These are phyloP conservation scores for Pseudonitzschia multiseries DNA, from an alignment of 108 stramenopile species.

Conservation along the genomic window DNA sequence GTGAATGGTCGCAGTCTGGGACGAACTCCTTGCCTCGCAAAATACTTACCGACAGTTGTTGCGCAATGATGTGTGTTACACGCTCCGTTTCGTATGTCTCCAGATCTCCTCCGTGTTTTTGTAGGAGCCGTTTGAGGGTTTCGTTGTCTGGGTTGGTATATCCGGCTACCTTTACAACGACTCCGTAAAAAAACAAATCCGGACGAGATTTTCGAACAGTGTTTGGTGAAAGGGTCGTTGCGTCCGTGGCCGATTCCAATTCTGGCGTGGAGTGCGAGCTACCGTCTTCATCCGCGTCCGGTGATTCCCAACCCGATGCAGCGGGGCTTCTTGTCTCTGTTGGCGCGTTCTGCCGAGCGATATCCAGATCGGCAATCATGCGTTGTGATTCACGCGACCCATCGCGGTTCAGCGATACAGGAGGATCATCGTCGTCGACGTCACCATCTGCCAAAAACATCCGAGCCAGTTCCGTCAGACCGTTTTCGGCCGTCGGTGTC, in stretches of 20 bases:
- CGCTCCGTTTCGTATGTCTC: conserved; percentile 82
- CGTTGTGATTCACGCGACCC: no score
- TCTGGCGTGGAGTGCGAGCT: not conserved
- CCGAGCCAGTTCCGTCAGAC: not conserved
- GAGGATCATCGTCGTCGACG: not conserved
- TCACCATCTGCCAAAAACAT: not conserved
- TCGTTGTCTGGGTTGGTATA: conserved; percentile 72
- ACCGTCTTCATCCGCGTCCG: not conserved
- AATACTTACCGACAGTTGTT: conserved; percentile 47
- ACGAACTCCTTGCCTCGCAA: not conserved
- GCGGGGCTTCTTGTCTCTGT: no score
- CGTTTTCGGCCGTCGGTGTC: not conserved
- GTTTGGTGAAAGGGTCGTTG: conserved; percentile 11
- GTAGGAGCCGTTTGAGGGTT: conserved; percentile 69
- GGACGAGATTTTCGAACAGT: conserved; percentile 32
- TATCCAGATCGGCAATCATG: no score
- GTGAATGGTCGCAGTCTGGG: no score
- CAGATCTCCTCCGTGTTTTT: conserved; percentile 74
- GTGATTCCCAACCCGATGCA: not conserved
- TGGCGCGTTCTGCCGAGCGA: no score
- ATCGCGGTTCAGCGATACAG: not conserved
- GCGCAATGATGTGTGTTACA: conserved; percentile 81
- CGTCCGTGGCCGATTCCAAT: not conserved
- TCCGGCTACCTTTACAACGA: conserved; percentile 77
- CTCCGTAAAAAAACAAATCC: conserved; percentile 73